A percentile compares a stretch with the other conserved stretches of the same genome.
These are phyloP conservation scores for Hypoxylon sp. DNA, from an alignment of 2,329 filamentous ascomycete species.

Conservation along the genomic window DNA sequence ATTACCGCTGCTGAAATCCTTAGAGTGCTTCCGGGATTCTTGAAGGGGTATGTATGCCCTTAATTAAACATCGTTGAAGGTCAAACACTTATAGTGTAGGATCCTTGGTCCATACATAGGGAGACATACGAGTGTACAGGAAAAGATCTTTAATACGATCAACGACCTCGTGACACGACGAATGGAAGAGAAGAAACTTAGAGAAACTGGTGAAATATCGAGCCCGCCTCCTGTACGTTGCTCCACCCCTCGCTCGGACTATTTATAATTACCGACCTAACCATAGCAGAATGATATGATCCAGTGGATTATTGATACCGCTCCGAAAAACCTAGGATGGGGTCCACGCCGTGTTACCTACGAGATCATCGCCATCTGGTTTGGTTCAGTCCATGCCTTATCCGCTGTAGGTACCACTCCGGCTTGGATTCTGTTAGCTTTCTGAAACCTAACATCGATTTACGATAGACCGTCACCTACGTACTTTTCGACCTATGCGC, in stretches of 20 bases:
- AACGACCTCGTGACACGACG: not conserved
- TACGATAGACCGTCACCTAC: conserved; percentile 6
- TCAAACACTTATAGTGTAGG: not conserved
- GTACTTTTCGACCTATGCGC: not conserved
- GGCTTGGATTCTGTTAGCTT: too few relatives aligned
- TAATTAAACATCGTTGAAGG: not conserved
- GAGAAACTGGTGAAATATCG: not conserved
- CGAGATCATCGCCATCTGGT: conserved; percentile 11
- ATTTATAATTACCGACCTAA: not conserved
- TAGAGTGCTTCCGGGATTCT: not conserved
- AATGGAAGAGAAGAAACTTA: not conserved
- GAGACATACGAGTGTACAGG: not conserved
- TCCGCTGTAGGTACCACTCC: conserved; percentile 4
- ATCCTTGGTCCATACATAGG: not conserved
- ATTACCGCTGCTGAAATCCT: not conserved
- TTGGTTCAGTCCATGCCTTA: conserved; percentile 13
- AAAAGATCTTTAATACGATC: not conserved
- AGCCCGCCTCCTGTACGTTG: not conserved
- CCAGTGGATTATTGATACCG: conserved; percentile 16
- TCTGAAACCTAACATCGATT: too few relatives aligned
- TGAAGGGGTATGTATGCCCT: not conserved
- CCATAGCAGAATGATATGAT: not conserved
- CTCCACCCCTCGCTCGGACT: not conserved
- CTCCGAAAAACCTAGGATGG: not conserved
- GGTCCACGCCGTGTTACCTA: not conserved